phyloP scores from a whole-genome alignment of 177 flowering plant species.

The Vitis hybrid region DNA sequence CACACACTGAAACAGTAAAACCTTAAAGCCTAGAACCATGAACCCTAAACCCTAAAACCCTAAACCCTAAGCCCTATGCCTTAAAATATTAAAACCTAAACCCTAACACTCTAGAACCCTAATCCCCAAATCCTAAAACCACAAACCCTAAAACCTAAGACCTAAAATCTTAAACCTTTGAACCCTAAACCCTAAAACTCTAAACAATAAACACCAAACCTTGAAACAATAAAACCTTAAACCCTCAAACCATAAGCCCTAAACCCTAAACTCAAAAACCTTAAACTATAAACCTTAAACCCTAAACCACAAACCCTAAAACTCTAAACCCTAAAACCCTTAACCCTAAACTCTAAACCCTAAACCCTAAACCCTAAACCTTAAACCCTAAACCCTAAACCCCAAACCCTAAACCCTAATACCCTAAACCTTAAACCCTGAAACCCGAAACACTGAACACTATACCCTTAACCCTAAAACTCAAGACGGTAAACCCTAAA shows the following conservation, averaged over 20 bases:
- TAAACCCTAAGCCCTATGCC: background rate
- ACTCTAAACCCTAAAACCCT: no score
- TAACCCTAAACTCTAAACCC: conserved; percentile 1
- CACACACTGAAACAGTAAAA: background rate
- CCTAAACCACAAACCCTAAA: no score
- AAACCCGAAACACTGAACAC: background rate
- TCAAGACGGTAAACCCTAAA: background rate
- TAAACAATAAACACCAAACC: background rate
- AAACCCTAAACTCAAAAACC: no score
- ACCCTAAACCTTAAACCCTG: background rate
- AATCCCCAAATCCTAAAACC: no score
- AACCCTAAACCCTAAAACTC: background rate
- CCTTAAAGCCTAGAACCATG: background rate
- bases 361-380: background rate
- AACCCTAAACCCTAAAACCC: conserved; percentile 8
- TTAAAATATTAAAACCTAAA: no score
- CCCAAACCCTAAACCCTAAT: conserved; percentile 1
- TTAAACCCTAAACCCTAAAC: background rate
- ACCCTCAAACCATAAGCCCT: background rate
- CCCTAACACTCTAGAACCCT: no score
- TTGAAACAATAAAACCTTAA: background rate
- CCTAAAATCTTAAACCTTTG: background rate
- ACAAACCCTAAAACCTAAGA: no score
- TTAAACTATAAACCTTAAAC: no score
- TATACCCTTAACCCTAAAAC: background rate